Conservation (phyloP, 2,329 filamentous ascomycete genomes). For the Alternaria rosae region DNA sequence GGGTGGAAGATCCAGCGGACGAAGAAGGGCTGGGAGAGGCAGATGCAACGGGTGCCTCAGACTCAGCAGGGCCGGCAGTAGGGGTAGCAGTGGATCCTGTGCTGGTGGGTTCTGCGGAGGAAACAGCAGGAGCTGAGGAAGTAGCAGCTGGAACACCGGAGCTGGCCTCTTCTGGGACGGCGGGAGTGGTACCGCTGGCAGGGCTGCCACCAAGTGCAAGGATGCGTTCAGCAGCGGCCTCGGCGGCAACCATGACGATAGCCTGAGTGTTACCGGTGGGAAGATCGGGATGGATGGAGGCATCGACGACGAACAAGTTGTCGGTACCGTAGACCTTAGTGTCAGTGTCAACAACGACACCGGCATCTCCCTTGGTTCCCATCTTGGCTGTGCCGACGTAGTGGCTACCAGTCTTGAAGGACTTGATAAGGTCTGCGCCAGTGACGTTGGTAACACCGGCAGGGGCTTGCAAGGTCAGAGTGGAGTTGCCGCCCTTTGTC, state of each 20-base stretch:
- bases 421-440: slow-evolving; percentile 44
- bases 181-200: slow-evolving; percentile 21
- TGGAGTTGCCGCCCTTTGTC: slow-evolving; percentile 38
- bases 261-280: slow-evolving; percentile 73
- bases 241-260: slow-evolving; percentile 69
- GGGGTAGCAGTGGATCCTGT: slow-evolving; percentile 6
- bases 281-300: slow-evolving; percentile 68
- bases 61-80: slow-evolving; percentile 12
- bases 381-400: slow-evolving; percentile 64
- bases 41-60: slow-evolving; percentile 5
- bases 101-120: slow-evolving; percentile 6
- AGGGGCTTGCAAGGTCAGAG: slow-evolving; percentile 43
- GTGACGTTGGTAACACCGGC: slow-evolving; percentile 52
- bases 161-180: slow-evolving; percentile 13
- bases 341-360: slow-evolving; percentile 49
- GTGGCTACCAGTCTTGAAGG: slow-evolving; percentile 44
- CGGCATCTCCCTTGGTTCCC: slow-evolving; percentile 50
- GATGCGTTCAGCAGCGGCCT: slow-evolving; percentile 65
- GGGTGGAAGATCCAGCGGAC: neutral
- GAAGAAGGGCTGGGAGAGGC: neutral
- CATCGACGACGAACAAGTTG: slow-evolving; percentile 57
- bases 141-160: neutral
- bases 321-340: slow-evolving; percentile 56
- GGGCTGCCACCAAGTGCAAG: slow-evolving; percentile 48
- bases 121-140: neutral